Base-by-base conservation (phyloP, 23 red algal genomes). In the Gracilaria vermiculophylla region DNA sequence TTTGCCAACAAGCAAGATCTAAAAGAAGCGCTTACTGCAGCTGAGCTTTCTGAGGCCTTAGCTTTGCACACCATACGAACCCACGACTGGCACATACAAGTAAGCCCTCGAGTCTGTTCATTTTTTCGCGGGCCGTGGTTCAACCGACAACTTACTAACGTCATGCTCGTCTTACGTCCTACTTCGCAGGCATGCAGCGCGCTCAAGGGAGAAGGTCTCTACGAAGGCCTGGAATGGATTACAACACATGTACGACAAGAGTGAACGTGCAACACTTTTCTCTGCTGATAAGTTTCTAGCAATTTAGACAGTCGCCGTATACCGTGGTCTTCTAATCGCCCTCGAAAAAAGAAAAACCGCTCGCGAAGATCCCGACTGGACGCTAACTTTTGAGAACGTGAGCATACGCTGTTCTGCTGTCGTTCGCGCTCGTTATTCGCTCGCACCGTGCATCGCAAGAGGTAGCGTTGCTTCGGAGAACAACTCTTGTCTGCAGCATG, bases 1-100 rank as follows among this genome's bases (percentile, higher is more conserved):
- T 94, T 81, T 45, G 95, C 95, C 3, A 98, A 98, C 81, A 98
- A 98, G 78, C 95, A 98, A 57, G 95, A 98, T 76, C 62, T 93
- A 35, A 80, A 81, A 44, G 81, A 87, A 24, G 72, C 89, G 11
- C 27, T 91, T 28, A 81, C 69, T 7, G 64, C 87, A 1, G 90
- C 89, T 12, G 95, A 93, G 53, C 66, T 97, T 37, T 86, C 91
- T 17, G 88, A 97, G 52, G 85, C 84, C 2, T 80, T 97, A 4
- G 83, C 81, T 13, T 77, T 97, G 42, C 90, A 84, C 56, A 78
- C 80, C 23, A 84, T 93, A 53, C 90, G 90, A 17, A 84, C 71
- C 13, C 90, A 85, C 70, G 73, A 84, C 48, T 91, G 87, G 87
- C 87, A 91, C 60, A 87, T 89, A 58, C 76, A 79, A 60, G 76